phyloP scores from a whole-genome alignment of 768 basidiomycete species.

The Tylopilus sp. region DNA sequence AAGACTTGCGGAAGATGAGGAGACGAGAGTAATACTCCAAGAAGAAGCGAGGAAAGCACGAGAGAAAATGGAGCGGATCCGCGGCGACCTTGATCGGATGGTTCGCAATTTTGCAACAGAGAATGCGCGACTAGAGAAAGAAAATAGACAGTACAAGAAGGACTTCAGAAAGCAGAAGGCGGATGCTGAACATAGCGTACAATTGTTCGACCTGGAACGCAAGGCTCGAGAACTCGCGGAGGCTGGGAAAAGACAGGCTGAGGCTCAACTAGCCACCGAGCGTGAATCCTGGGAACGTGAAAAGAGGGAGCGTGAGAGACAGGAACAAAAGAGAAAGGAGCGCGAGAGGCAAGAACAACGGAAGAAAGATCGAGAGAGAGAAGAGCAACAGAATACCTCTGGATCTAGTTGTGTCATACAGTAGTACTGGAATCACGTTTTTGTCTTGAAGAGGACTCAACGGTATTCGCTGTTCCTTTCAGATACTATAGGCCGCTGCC shows the following conservation, averaged over 20 bases:
- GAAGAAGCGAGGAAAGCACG: slow-evolving; percentile 40
- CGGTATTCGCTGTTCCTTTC: background rate
- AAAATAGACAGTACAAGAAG: slow-evolving; percentile 23
- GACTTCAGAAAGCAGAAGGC: slow-evolving; percentile 18
- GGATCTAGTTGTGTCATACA: slow-evolving; percentile 9
- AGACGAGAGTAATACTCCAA: slow-evolving; percentile 40
- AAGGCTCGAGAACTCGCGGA: slow-evolving; percentile 25
- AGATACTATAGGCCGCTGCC: no score
- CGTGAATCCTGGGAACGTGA: slow-evolving; percentile 9
- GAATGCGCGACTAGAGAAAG: slow-evolving; percentile 29
- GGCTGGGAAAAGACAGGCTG: slow-evolving; percentile 11
- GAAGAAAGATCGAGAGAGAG: background rate
- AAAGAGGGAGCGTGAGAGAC: background rate
- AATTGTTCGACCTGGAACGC: slow-evolving; percentile 25
- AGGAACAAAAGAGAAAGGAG: background rate
- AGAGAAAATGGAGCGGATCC: slow-evolving; percentile 39
- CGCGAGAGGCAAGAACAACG: background rate
- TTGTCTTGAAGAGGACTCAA: background rate
- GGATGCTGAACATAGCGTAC: slow-evolving; percentile 16
- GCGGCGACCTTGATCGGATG: slow-evolving; percentile 38
- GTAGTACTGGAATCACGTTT: background rate
- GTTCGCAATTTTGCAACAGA: slow-evolving; percentile 36
- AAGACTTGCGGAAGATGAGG: slow-evolving; percentile 41
- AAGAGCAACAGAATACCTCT: background rate
- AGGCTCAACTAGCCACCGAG: slow-evolving; percentile 19